Evolutionary conservation across 768 basidiomycete genomes (phyloP).

Genomic region (Boletus tomentosulus): DNA sequence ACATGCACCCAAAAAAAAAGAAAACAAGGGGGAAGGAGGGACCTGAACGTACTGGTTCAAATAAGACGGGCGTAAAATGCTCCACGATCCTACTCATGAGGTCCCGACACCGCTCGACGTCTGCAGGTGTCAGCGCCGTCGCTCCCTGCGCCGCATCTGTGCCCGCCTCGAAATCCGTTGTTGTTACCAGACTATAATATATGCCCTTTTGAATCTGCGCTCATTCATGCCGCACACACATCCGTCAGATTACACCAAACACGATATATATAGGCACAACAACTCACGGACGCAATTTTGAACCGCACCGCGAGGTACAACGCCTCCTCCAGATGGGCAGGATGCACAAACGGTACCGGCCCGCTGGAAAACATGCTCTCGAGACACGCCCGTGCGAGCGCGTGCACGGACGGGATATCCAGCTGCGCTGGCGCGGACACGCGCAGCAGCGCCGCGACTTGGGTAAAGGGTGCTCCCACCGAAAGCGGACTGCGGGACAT

Average conservation of each 20-base stretch:
- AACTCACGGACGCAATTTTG: conserved; percentile 45
- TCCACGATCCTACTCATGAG: conserved; percentile 55
- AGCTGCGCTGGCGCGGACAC: conserved; percentile 52
- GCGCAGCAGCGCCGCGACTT: conserved; percentile 53
- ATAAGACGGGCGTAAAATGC: conserved; percentile 68
- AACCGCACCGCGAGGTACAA: conserved; percentile 48
- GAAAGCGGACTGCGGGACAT: conserved; percentile 42
- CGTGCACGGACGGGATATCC: conserved; percentile 53
- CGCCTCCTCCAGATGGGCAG: conserved; percentile 48
- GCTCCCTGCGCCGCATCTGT: conserved; percentile 14
- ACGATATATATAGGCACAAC: not conserved
- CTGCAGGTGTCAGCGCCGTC: conserved; percentile 30
- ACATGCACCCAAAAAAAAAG: not conserved
- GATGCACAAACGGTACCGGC: conserved; percentile 40
- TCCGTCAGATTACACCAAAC: not conserved
- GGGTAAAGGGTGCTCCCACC: conserved; percentile 39
- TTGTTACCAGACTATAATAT: conserved; percentile 60
- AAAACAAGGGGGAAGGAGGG: not conserved
- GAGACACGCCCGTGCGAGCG: conserved; percentile 40
- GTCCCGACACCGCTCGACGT: conserved; percentile 39
- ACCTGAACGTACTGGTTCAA: conserved; percentile 47
- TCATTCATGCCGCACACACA: not conserved
- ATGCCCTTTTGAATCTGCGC: conserved; percentile 56
- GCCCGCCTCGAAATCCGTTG: conserved; percentile 49
- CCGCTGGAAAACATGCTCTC: conserved; percentile 46